Evolutionary conservation across 129 eudicot genomes (phyloP).

Genomic region (Saussurea involucrata): DNA sequence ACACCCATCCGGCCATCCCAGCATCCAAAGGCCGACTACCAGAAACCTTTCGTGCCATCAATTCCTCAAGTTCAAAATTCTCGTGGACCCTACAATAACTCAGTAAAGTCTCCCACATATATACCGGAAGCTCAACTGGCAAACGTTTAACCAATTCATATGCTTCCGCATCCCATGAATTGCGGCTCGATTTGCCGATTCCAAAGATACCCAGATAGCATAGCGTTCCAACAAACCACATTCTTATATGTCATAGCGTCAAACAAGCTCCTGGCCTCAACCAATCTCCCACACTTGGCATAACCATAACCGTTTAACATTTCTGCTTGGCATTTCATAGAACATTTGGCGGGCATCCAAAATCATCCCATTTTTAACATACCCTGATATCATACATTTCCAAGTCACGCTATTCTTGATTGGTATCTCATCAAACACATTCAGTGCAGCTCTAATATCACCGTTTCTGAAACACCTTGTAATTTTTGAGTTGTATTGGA

Average conservation of each 20-base stretch:
- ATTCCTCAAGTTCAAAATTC: constrained; percentile 48
- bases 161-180: too few relatives aligned
- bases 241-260: constrained; percentile 50
- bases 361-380: constrained; percentile 38
- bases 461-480: constrained; percentile 45
- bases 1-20: constrained; percentile 58
- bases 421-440: constrained; percentile 45
- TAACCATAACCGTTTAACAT: constrained; percentile 68
- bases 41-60: constrained; percentile 35
- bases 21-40: constrained; percentile 14
- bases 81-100: constrained; percentile 60
- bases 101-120: constrained; percentile 61
- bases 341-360: constrained; percentile 39
- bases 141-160: too few relatives aligned
- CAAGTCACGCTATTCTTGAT: constrained; percentile 53
- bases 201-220: constrained; percentile 52
- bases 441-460: constrained; percentile 41
- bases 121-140: constrained; percentile 34
- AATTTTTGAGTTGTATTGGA: constrained; percentile 44
- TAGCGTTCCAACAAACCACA: constrained; percentile 55
- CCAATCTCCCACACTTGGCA: constrained; percentile 50
- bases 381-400: constrained; percentile 68
- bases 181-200: constrained; percentile 26
- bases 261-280: constrained; percentile 55
- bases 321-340: constrained; percentile 54